Conservation (phyloP, 371 early-diverging fungal species). For the Rhizopus arrhizus region DNA sequence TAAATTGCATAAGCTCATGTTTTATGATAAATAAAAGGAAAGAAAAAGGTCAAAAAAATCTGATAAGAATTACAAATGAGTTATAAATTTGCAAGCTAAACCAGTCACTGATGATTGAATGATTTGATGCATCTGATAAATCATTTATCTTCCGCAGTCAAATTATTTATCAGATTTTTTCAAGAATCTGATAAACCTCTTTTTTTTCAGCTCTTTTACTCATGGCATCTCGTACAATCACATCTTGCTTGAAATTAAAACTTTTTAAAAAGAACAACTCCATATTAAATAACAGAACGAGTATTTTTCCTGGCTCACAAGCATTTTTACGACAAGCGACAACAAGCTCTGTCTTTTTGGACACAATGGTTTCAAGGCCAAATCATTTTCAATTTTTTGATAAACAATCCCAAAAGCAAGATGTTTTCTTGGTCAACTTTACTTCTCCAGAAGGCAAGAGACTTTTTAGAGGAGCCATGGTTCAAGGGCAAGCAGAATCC, state of each 20-base stretch:
- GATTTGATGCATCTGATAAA: not conserved
- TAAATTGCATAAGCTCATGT: too few species aligned
- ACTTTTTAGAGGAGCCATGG: conserved; percentile 79
- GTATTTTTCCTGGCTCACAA: conserved; percentile 18
- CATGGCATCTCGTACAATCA: not conserved
- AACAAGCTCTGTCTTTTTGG: conserved; percentile 7
- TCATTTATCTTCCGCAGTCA: not conserved
- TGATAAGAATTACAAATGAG: too few species aligned
- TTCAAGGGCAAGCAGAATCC: conserved; percentile 79
- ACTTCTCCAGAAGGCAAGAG: conserved; percentile 74
- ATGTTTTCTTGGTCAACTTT: conserved; percentile 21
- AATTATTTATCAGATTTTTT: not conserved
- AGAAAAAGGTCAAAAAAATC: too few species aligned
- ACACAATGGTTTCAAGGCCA: not conserved
- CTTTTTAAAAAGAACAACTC: conserved; percentile 4
- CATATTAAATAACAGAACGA: conserved; percentile 18
- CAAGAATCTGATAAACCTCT: not conserved
- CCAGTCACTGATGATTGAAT: not conserved
- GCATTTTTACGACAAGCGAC: conserved; percentile 23
- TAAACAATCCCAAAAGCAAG: not conserved
- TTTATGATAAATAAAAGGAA: too few species aligned
- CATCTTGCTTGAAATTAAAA: not conserved
- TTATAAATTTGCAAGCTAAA: not conserved
- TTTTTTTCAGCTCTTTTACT: not conserved
- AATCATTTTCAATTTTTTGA: not conserved